Base-by-base conservation (phyloP, 257 asterid species). In the Fraxinus pennsylvanica region DNA sequence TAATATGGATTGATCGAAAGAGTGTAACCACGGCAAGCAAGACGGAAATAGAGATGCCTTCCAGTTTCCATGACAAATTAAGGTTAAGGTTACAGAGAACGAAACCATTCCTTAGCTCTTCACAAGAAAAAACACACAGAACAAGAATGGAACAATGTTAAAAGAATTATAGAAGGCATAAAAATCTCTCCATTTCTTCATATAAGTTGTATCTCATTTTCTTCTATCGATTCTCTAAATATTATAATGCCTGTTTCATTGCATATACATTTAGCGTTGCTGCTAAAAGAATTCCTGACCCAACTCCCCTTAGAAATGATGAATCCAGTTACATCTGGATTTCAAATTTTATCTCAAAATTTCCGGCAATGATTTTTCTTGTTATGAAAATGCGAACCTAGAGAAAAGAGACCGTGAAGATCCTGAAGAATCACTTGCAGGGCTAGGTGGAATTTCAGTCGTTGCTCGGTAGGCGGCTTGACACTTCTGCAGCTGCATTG, bases 371-470 rank as follows among this genome's bases (percentile, higher is more conserved):
- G 69, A 27, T 25, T 27, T 22, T 63, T 47, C 68, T 3, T 17
- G 76, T 87, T 85, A 94, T 4, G 97, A 83, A 82, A 94, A 92
- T 36, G 98, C 72, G 87, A 94, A 94, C 87, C 97, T 87, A 27
- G 99, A 91, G 74, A 94, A 92, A n/a, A 94, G 92, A 63, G 99
- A 91, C n/a, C 54, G 63, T 73, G 86, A 92, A 14, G 97, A 84
- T 78, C 82, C 89, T 3, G 85, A 79, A 65, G 92, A 82, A 77
- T 91, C 96, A 71, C 84, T 82, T 83, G 91, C 87, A 2, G 98
- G 90, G 88, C 84, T 88, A n/a, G 94, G 89, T 35, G 92, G 88
- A 61, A 81, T 87, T 36, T 89, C 92, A 25, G 74, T 63, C 68
- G 88, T 79, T 52, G 96, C 32, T 63, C 88, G 93, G 82, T 91